Percentiles rank a stretch among this genome's conserved stretches.
Conservation (phyloP, 2,329 filamentous ascomycete genomes). For the Arachnomyces sp. region DNA sequence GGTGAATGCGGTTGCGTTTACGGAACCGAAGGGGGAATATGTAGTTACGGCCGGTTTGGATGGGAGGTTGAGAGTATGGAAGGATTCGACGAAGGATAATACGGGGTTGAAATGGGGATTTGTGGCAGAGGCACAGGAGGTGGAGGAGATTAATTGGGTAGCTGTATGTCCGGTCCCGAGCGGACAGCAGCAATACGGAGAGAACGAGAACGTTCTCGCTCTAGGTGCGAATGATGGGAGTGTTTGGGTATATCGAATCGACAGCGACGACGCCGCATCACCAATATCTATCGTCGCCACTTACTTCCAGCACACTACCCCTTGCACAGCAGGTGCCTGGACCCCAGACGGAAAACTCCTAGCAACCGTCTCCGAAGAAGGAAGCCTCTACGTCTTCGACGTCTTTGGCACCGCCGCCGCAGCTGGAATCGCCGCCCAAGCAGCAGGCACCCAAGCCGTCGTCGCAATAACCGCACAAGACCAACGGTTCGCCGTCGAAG, state of each 20-base stretch:
- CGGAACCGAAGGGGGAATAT: slow-evolving; percentile 72
- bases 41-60: slow-evolving; percentile 83
- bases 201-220: slow-evolving; percentile 72
- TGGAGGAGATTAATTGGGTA: slow-evolving; percentile 93
- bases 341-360: slow-evolving; percentile 78
- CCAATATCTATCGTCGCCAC: slow-evolving; percentile 78
- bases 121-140: slow-evolving; percentile 74
- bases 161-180: slow-evolving; percentile 60
- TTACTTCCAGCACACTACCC: slow-evolving; percentile 81
- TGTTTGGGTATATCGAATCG: slow-evolving; percentile 92
- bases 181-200: slow-evolving; percentile 21
- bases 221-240: slow-evolving; percentile 84
- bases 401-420: slow-evolving; percentile 72
- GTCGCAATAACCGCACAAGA: slow-evolving; percentile 72
- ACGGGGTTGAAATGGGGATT: slow-evolving; percentile 55
- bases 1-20: slow-evolving; percentile 80
- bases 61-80: slow-evolving; percentile 68
- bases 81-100: slow-evolving; percentile 40
- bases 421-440: slow-evolving; percentile 47
- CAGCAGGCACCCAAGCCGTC: slow-evolving; percentile 55
- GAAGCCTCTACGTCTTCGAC: slow-evolving; percentile 86
- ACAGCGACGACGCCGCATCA: slow-evolving; percentile 52
- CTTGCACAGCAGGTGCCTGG: slow-evolving; percentile 88
- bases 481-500: slow-evolving; percentile 85
- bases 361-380: slow-evolving; percentile 82